These are phyloP conservation scores for Epithemia pelagica DNA, from an alignment of 108 stramenopile genomes.

Conservation along the genomic window DNA sequence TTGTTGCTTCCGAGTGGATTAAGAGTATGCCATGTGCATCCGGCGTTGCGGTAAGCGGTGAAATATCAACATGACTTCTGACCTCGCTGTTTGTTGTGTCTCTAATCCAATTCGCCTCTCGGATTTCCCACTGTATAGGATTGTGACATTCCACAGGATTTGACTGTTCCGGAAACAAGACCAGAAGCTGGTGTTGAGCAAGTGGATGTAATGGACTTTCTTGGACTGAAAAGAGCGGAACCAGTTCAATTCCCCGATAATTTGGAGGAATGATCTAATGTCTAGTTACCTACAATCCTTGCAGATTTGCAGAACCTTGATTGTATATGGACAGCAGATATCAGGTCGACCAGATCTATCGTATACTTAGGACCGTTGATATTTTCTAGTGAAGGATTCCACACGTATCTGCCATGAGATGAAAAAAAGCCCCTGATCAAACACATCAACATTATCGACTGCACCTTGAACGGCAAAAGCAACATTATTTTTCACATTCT, in stretches of 20 bases:
- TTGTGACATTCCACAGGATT: conserved; percentile 44
- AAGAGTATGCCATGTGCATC: conserved; percentile 51
- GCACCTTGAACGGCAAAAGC: too few species aligned
- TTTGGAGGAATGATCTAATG: too few species aligned
- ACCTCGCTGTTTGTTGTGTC: not conserved
- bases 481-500: too few species aligned
- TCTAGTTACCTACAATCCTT: not conserved
- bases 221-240: conserved; percentile 16
- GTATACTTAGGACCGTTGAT: too few species aligned
- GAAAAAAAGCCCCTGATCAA: too few species aligned
- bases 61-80: conserved; percentile 1
- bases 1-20: conserved; percentile 53
- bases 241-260: not conserved
- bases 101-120: not conserved
- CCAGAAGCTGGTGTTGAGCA: conserved; percentile 21
- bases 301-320: too few species aligned
- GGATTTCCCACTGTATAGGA: conserved; percentile 19
- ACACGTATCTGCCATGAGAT: too few species aligned
- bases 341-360: too few species aligned
- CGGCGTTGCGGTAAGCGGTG: conserved; percentile 35
- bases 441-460: too few species aligned
- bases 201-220: conserved; percentile 43
- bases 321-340: too few species aligned
- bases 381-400: too few species aligned
- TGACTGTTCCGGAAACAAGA: conserved; percentile 32